Conservation (phyloP, 2,329 filamentous ascomycete species). For the Fusarium dimerum region DNA sequence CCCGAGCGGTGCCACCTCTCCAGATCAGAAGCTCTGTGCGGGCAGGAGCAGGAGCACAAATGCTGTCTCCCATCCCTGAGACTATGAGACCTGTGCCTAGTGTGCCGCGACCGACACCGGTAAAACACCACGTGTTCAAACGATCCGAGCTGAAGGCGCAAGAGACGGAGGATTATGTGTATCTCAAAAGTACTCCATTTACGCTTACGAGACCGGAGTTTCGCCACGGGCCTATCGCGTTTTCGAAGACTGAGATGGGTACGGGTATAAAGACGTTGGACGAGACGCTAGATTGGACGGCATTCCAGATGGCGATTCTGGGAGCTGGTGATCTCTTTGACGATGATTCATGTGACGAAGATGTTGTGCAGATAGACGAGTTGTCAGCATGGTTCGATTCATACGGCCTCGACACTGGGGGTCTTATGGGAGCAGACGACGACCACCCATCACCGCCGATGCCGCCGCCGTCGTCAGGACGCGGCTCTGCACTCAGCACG, state of each 20-base stretch:
- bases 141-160: conserved; percentile 23
- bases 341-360: conserved; percentile 46
- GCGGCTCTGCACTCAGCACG: neutral
- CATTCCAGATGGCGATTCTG: conserved; percentile 65
- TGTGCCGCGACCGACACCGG: conserved; percentile 7
- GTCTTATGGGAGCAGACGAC: conserved; percentile 38
- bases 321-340: conserved; percentile 54
- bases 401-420: conserved; percentile 48
- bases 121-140: conserved; percentile 3
- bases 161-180: conserved; percentile 48
- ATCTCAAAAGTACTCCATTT: conserved; percentile 49
- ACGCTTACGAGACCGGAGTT: conserved; percentile 51
- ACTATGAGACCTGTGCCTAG: conserved; percentile 14
- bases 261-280: conserved; percentile 43
- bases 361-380: conserved; percentile 45
- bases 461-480: conserved; percentile 14
- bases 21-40: conserved; percentile 27
- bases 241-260: conserved; percentile 47
- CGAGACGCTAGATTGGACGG: conserved; percentile 60
- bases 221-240: conserved; percentile 56
- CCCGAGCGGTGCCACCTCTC: conserved; percentile 4
- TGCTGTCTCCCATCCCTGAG: conserved; percentile 30
- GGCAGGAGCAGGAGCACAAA: conserved; percentile 6
- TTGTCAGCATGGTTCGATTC: conserved; percentile 53
- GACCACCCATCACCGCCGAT: conserved; percentile 19